Base-by-base conservation (phyloP, 176 grass and related monocot species). In the Oropetium thomaeum region DNA sequence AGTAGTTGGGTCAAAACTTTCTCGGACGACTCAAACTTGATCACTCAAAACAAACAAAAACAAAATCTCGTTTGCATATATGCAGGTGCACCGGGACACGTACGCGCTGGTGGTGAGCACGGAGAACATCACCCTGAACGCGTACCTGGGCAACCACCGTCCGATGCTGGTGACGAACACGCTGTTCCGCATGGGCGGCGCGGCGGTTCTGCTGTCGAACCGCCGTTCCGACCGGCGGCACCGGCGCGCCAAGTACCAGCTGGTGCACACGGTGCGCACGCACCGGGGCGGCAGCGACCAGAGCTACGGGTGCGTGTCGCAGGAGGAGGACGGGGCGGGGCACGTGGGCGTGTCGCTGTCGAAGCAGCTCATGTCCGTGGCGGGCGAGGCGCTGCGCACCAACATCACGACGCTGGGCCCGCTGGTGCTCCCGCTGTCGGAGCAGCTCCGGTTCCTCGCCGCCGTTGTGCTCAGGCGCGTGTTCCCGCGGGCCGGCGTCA, bases 81-180 rank as follows among this genome's bases (percentile, higher is more conserved):
- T 67, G 55, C 74, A 89, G 87, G 88, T 90, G 63, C 88, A 79
- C 79, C 79, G 8, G 0, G 75, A 90, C 62, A 90, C 79, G 74
- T 86, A 79, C 57, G 88, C 79, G 64, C 51, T 90, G 79, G 88
- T 90, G 79, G 88, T 90, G 67, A 86, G 83, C 79, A 86, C 88
- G 30, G 88, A 90, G 69, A 90, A 90, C 74, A 83, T 90, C 61
- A 90, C 88, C 3, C 83, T 82, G 0, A 90, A 90, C 79, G 83
- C 45, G 0, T 90, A 90, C 79, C 57, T 86, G 0, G 88, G 88
- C 53, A 86, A 82, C 74, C 55, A 86, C 69, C 88, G 88, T 0
- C 58, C 88, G 4, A 90, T 90, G 83, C 87, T 90, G 10, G 66
- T 87, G n/a, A 73, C 58, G 28, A 87, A 87, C 79, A 40, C 72